Evolutionary conservation across 495 filamentous ascomycete genomes (phyloP).

Genomic region (Staphylotrichum longicolle): DNA sequence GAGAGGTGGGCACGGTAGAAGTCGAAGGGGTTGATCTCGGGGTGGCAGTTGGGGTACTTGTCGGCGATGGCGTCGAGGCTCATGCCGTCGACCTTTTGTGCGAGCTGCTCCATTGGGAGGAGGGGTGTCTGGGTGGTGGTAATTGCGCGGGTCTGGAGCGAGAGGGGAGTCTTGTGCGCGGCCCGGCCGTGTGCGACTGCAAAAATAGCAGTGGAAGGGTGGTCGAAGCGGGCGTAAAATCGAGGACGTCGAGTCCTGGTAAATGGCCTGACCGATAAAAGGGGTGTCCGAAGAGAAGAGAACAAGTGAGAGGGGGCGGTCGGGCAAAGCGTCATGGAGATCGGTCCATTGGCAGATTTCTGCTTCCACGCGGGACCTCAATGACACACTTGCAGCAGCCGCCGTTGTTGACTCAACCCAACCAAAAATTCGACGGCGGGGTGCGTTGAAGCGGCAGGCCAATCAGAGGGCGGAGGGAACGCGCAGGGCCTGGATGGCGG

Average conservation of each 20-base stretch:
- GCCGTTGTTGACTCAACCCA: constrained; percentile 15
- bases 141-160: constrained; percentile 25
- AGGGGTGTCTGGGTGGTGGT: constrained; percentile 27
- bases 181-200: constrained; percentile 24
- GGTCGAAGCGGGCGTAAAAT: constrained; percentile 15
- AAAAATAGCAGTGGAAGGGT: constrained; percentile 20
- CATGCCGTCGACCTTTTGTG: constrained; percentile 40
- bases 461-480: too few relatives aligned
- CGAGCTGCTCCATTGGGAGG: constrained; percentile 37
- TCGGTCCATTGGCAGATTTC: constrained; percentile 1
- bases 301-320: constrained; percentile 13
- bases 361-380: not conserved
- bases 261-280: constrained; percentile 16
- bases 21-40: constrained; percentile 79
- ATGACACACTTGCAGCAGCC: not conserved
- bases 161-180: constrained; percentile 10
- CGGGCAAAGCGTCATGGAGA: constrained; percentile 26
- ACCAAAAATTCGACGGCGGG: constrained; percentile 7
- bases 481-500: too few relatives aligned
- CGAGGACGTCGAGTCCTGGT: constrained; percentile 22
- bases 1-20: constrained; percentile 83
- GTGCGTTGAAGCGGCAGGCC: too few relatives aligned
- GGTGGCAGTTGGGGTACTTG: constrained; percentile 56
- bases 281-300: constrained; percentile 26
- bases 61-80: constrained; percentile 39